Conservation (phyloP, 2,329 filamentous ascomycete species). For the Colletotrichum caudatum region DNA sequence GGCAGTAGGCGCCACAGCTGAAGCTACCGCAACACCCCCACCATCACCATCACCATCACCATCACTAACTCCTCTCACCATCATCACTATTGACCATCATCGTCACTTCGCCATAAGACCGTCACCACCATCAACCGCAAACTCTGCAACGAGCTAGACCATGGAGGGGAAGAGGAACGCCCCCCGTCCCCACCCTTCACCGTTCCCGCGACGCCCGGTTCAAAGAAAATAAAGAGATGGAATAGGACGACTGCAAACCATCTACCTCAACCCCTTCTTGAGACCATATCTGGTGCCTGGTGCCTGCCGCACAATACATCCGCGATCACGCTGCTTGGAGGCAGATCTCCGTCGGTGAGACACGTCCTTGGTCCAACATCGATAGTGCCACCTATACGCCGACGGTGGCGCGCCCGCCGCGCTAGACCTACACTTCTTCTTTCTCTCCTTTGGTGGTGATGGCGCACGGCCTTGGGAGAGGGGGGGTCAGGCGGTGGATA, state of each 20-base stretch:
- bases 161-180: too few relatives aligned
- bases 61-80: not conserved
- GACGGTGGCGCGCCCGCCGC: not conserved
- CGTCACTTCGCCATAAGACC: too few relatives aligned
- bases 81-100: not conserved
- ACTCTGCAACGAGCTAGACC: not conserved
- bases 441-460: not conserved
- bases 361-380: not conserved
- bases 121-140: not conserved
- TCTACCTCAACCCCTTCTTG: not conserved
- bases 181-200: too few relatives aligned
- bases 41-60: not conserved
- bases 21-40: not conserved
- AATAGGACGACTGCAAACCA: too few relatives aligned
- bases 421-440: not conserved
- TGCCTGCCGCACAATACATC: not conserved
- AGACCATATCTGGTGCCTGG: not conserved
- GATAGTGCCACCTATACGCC: not conserved
- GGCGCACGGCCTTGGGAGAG: not conserved
- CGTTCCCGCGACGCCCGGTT: too few relatives aligned
- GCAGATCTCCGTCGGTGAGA: not conserved
- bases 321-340: not conserved
- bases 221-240: too few relatives aligned
- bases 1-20: not conserved
- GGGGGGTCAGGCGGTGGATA: not conserved